Base-by-base conservation (phyloP, 2,329 filamentous ascomycete genomes). In the Arthrinium puccinioides region DNA sequence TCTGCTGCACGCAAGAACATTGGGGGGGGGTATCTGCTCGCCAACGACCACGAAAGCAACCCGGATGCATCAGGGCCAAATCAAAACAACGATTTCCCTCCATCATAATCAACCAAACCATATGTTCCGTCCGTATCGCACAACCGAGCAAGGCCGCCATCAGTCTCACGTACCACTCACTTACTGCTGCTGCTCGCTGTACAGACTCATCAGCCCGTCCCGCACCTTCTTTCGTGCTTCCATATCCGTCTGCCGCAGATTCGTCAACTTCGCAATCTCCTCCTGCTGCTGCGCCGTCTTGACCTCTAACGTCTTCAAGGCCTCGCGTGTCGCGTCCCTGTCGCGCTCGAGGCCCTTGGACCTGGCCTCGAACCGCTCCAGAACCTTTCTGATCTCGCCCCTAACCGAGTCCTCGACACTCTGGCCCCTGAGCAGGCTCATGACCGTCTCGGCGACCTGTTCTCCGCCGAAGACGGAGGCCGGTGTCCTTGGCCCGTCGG, bases 251-350 rank as follows among this genome's bases (percentile, higher is more conserved):
- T 40, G 43, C 7, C 57, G 51, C 39, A 52, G 49, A 18, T 60
- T 60, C 52, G 71, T 65, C n/a, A 71, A 48, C 13, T 52, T 56
- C 7, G 48, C 49, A 5, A 69, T 47, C 21, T 53, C 50, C 26
- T 52, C 52, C 49, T 66, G 58, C 37, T 72, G 41, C 36, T 46
- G 43, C 4, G 56, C 56, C 28, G 63, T 59, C 35, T 51, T 55
- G n/a, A 51, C 51, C 21, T 90, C 81, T 45, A 79, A 80, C 5
- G 69, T 67, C 51, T 76, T 79, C 23, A 86, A 52, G 4, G 71
- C 73, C 8, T 73, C 56, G n/a, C 84, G 63, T 4, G 74, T 70
- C 6, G 82, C 72, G 42, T 90, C 83, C 3, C 84, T 66, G 1
- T 82, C 82, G 43, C 72, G 72, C 26, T 68, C 66, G 15, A 84